Evolutionary conservation across 371 early-diverging fungal genomes (phyloP).

Genomic region (Mortierella sp.): DNA sequence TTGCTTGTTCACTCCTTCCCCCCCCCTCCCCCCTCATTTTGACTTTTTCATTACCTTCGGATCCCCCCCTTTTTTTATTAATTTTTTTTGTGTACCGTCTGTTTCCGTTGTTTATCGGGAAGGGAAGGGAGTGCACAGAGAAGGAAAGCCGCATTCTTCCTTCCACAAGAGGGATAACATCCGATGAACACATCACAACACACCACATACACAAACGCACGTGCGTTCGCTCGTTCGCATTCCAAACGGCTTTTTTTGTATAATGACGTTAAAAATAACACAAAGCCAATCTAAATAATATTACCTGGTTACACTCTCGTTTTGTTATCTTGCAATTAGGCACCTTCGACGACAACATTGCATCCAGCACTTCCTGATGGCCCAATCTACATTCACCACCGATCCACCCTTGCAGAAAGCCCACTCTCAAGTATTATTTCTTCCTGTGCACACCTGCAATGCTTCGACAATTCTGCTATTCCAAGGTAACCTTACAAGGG

Average conservation of each 20-base stretch:
- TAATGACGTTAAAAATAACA: neutral
- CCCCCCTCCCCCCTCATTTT: no score
- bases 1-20: no score
- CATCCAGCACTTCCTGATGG: slow-evolving; percentile 51
- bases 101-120: neutral
- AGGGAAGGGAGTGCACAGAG: neutral
- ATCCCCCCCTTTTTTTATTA: neutral
- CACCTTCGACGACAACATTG: neutral
- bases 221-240: neutral
- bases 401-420: slow-evolving; percentile 35
- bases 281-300: neutral
- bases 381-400: slow-evolving; percentile 55
- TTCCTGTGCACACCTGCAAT: slow-evolving; percentile 36
- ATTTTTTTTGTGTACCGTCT: neutral
- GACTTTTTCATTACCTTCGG: neutral
- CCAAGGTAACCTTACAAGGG: slow-evolving; percentile 17
- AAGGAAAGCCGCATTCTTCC: neutral
- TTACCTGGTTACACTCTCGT: neutral
- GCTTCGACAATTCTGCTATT: slow-evolving; percentile 16
- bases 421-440: slow-evolving; percentile 25
- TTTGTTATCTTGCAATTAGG: neutral
- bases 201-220: neutral
- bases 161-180: neutral
- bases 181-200: no score
- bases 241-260: neutral